Evolutionary conservation across 1,284 basidiomycete genomes (phyloP).

Genomic region (Cryptococcus jaspeensis): DNA sequence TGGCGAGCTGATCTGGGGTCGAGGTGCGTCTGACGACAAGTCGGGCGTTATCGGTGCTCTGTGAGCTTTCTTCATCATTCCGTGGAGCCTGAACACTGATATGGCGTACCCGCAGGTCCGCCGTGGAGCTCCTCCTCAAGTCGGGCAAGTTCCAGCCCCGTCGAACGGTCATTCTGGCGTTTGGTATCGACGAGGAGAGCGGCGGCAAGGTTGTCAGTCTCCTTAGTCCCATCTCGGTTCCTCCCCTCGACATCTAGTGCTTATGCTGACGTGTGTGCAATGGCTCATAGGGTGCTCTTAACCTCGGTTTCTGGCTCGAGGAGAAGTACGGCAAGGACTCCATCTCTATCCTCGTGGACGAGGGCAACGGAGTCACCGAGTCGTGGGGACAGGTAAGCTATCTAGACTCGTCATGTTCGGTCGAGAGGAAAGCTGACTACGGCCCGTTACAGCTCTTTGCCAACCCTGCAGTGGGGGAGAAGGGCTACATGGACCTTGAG

Average conservation of each 20-base stretch:
- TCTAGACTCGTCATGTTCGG: not conserved
- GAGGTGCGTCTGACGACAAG: slow-evolving; percentile 65
- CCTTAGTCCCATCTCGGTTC: not conserved
- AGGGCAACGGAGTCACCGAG: slow-evolving; percentile 37
- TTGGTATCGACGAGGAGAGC: slow-evolving; percentile 71
- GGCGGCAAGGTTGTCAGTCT: slow-evolving; percentile 53
- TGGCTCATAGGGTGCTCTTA: slow-evolving; percentile 58
- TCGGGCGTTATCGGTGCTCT: slow-evolving; percentile 60
- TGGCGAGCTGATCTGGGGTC: slow-evolving; percentile 61
- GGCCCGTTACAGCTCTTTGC: slow-evolving; percentile 12
- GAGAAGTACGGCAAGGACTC: slow-evolving; percentile 61
- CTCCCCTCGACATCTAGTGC: not conserved
- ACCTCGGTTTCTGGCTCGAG: slow-evolving; percentile 57
- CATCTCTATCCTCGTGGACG: slow-evolving; percentile 61
- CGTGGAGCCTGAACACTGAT: slow-evolving; percentile 1
- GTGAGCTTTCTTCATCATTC: slow-evolving; percentile 28
- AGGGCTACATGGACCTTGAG: slow-evolving; percentile 62
- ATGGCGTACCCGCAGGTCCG: slow-evolving; percentile 48
- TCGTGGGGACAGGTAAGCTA: slow-evolving; percentile 26
- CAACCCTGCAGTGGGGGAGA: slow-evolving; percentile 61
- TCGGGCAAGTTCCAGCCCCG: slow-evolving; percentile 56
- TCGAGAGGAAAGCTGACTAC: not conserved
- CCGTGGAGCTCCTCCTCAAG: slow-evolving; percentile 60
- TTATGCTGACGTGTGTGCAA: not conserved
- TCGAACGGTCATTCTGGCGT: slow-evolving; percentile 61